These are phyloP conservation scores for Petunia hybrid DNA, from an alignment of 305 asterid species.

Conservation along the genomic window DNA sequence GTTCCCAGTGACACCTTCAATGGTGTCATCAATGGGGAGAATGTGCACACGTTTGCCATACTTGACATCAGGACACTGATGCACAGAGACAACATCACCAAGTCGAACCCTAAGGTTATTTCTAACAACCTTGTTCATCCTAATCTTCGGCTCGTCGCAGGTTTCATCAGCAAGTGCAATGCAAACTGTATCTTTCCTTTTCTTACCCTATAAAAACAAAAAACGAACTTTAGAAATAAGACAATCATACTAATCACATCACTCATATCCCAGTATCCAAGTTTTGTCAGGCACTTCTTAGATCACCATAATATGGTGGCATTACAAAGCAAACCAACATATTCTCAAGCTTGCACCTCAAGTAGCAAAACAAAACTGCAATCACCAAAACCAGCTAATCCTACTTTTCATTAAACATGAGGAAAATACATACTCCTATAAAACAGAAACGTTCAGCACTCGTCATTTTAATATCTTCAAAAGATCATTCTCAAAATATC, in stretches of 20 bases:
- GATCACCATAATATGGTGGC: constrained; percentile 10
- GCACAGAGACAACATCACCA: constrained; percentile 45
- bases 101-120: constrained; percentile 39
- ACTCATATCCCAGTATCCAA: constrained; percentile 18
- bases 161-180: constrained; percentile 43
- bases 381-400: neutral
- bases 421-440: neutral
- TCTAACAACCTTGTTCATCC: constrained; percentile 44
- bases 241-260: neutral
- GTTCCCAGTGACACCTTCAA: constrained; percentile 44
- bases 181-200: constrained; percentile 39
- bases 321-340: neutral
- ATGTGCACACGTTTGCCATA: constrained; percentile 41
- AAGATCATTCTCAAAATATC: too few species aligned
- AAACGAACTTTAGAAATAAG: constrained; percentile 2
- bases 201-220: constrained; percentile 33
- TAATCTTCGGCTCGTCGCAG: constrained; percentile 41
- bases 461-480: neutral
- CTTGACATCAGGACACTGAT: constrained; percentile 41
- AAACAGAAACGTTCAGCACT: neutral
- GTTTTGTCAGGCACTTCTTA: neutral
- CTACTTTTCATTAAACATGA: neutral
- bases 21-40: constrained; percentile 44
- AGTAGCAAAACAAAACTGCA: neutral
- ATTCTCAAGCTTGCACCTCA: constrained; percentile 3